These are phyloP conservation scores for Dryas drummondii DNA, from an alignment of 306 rosid genomes.

Conservation along the genomic window DNA sequence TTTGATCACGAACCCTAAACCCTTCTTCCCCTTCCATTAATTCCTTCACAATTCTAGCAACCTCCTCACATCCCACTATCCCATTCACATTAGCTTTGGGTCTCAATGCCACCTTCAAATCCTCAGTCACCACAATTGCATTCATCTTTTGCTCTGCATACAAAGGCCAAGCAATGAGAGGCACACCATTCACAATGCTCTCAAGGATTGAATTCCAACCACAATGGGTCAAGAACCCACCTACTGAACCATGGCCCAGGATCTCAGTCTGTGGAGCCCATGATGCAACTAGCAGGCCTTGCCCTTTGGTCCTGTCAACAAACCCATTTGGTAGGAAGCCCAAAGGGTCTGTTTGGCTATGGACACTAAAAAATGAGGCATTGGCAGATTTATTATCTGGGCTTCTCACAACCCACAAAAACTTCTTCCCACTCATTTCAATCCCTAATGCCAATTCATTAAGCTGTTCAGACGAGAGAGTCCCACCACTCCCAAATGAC, in stretches of 20 bases:
- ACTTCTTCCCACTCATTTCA: conserved; percentile 35
- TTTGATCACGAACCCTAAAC: conserved; percentile 43
- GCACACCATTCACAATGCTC: conserved; percentile 60
- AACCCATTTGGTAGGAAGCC: conserved; percentile 62
- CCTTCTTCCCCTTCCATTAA: conserved; percentile 73
- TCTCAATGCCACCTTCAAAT: conserved; percentile 42
- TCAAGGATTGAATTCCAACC: conserved; percentile 78
- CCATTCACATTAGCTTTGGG: conserved; percentile 35
- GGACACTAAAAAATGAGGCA: conserved; percentile 44
- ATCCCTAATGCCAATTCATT: conserved; percentile 35
- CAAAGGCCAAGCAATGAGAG: conserved; percentile 71
- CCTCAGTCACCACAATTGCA: conserved; percentile 46
- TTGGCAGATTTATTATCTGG: conserved; percentile 28
- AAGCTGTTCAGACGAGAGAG: conserved; percentile 29
- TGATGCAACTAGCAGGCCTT: conserved; percentile 45
- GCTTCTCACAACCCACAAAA: conserved; percentile 40
- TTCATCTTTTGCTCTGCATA: conserved; percentile 74
- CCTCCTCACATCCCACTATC: conserved; percentile 41
- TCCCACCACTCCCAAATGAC: conserved; percentile 48
- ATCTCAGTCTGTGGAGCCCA: conserved; percentile 82
- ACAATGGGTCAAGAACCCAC: conserved; percentile 67
- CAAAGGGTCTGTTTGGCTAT: conserved; percentile 23
- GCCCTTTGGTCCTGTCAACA: conserved; percentile 43
- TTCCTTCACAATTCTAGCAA: conserved; percentile 40
- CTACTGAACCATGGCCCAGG: conserved; percentile 52